Conservation (phyloP, 2,329 filamentous ascomycete genomes). For the Xylaria polymorpha region DNA sequence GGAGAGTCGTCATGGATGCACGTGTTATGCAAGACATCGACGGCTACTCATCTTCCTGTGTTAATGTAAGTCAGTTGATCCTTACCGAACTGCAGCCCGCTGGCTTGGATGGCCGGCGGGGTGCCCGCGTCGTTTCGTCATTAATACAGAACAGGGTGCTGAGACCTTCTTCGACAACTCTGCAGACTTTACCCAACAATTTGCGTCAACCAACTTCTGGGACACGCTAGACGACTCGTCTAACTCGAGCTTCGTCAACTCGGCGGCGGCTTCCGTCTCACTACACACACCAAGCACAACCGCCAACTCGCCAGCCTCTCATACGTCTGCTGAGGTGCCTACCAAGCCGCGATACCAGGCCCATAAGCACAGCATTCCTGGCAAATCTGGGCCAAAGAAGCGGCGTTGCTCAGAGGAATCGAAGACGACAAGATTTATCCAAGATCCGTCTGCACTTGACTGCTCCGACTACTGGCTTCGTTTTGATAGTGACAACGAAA, state of each 20-base stretch:
- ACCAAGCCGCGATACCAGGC: conserved; percentile 42
- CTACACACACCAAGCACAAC: conserved; percentile 46
- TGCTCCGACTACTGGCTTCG: conserved; percentile 53
- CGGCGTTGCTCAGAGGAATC: conserved; percentile 49
- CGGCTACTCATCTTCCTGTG: conserved; percentile 50
- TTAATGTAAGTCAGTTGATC: conserved; percentile 47
- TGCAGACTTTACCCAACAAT: conserved; percentile 48
- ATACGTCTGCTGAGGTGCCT: conserved; percentile 41
- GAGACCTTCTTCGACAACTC: conserved; percentile 50
- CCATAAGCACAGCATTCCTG: conserved; percentile 47
- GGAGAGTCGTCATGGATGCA: conserved; percentile 52
- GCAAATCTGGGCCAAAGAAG: conserved; percentile 47
- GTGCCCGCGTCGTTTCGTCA: conserved; percentile 19
- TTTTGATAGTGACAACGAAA: conserved; percentile 53
- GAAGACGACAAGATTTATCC: conserved; percentile 41
- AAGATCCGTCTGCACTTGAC: conserved; percentile 50
- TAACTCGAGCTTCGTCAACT: conserved; percentile 47
- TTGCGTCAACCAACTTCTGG: conserved; percentile 51
- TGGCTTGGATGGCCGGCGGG: conserved; percentile 1
- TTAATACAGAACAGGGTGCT: conserved; percentile 44
- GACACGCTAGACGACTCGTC: conserved; percentile 50
- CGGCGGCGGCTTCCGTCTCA: conserved; percentile 46
- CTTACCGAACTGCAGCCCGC: conserved; percentile 14
- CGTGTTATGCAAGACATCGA: conserved; percentile 53
- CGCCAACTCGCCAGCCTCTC: conserved; percentile 47